Evolutionary conservation across 2,329 filamentous ascomycete genomes (phyloP), one percentile per base, ranked within the genome.

Genomic region (Paecilomyces sp.): DNA sequence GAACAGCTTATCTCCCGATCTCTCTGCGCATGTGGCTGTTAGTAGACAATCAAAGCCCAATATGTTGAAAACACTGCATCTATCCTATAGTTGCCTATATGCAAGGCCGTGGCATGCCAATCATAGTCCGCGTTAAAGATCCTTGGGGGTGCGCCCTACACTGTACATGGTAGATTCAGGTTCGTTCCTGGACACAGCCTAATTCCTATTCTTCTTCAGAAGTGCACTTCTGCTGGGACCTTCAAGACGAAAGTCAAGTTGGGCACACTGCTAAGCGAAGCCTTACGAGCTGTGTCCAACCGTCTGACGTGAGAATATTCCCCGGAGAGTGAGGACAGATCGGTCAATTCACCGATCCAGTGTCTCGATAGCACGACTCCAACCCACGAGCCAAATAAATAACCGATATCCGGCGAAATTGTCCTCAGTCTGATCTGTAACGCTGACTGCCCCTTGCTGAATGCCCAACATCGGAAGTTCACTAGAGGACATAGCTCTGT

Each of bases 31-130:
- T n/a, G n/a, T n/a, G n/a, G 8, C 13, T 22, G 41, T 8, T n/a
- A 15, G 18, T 47, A 47, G 41, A 47, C n/a, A 47, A 1, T 47
- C 18, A 15, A 47, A n/a, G 8, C 15, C n/a, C 15, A 47, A 22
- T 22, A 15, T 56, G 62, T 55, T 63, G 57, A 58, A 57, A 58
- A 52, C 55, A 61, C 60, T 18, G 41, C n/a, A 47, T 9, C 41
- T 47, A 4, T 47, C 18, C 18, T n/a, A 47, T 13, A 13, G 36
- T 41, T 18, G 36, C 7, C 2, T n/a, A 41, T 41, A 41, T 41
- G n/a, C 36, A 41, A 18, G n/a, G 15, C 36, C 15, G n/a, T 18
- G 1, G 15, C 36, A 13, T n/a, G 6, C 7, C 7, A 15, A 41
- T 41, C 15, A 18, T 5, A 3, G 30, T n/a, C 15, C 15, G 11